Base-by-base conservation (phyloP, 208 protist genomes). In the Phytomonas serpens region DNA sequence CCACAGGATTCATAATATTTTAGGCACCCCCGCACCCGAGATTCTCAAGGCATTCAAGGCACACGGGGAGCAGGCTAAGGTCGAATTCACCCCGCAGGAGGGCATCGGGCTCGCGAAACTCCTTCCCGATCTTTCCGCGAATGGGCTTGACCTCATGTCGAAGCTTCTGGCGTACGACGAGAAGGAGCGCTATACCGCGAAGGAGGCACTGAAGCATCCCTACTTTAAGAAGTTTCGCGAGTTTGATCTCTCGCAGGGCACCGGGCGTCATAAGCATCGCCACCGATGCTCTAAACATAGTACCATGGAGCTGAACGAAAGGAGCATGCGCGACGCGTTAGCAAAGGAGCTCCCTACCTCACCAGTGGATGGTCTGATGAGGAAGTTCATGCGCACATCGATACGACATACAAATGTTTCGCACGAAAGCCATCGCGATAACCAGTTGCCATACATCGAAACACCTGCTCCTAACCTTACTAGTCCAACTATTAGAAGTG, bases 121-220 rank as follows among this genome's bases (percentile, higher is more conserved):
- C 61, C 68, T 94, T 31, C 89, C 90, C 0, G 77, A 89, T 67
- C 81, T 89, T 3, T 89, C 84, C 11, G 52, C 76, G 1, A 79
- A 90, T 19, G 88, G 92, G 7, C 40, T 98, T 29, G 94, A 98
- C 76, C 79, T 98, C 11, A 77, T 98, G 76, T 68, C 78, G 32
- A 75, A 79, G 71, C 82, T 98, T 73, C 83, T 98, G 10, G 75
- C 77, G 13, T 98, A 97, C 73, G 80, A 97, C 72, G 94, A 95
- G 68, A 81, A 92, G 47, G 76, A 97, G 68, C 86, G 96, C 10
- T 89, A 83, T 71, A 95, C 94, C 2, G 91, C 97, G 36, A 93
- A 89, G 70, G 92, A 98, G 47, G 95, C 95, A 27, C 82, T 98
- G 64, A 79, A 79, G 4, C 93, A 97, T 75, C 80, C 90, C 4